Evolutionary conservation across 2,329 filamentous ascomycete genomes (phyloP).

Genomic region (Colletotrichum navitas): DNA sequence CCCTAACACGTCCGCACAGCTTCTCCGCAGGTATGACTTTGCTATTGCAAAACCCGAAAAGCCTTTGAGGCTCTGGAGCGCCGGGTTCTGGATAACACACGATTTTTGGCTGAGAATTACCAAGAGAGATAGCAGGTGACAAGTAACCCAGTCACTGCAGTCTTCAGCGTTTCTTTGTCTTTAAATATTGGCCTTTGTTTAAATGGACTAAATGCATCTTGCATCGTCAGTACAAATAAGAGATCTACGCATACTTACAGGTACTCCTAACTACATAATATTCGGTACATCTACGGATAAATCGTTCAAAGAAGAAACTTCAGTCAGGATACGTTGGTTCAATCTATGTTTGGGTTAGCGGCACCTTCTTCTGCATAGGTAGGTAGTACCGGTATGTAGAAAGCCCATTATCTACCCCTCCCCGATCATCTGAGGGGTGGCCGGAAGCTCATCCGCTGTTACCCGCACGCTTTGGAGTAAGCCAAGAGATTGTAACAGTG

Average conservation of each 20-base stretch:
- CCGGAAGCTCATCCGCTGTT: background rate
- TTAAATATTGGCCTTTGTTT: background rate
- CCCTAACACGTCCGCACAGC: conserved; percentile 20
- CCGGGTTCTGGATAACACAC: conserved; percentile 44
- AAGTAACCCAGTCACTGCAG: fast-evolving
- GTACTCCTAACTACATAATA: background rate
- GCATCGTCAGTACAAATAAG: background rate
- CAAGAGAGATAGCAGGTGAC: background rate
- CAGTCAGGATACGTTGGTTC: background rate
- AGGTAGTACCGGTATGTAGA: background rate
- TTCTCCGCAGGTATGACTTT: conserved; percentile 44
- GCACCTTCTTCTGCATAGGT: background rate
- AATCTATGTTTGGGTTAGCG: too few relatives aligned
- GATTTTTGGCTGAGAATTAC: conserved; percentile 45
- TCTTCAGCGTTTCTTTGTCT: background rate
- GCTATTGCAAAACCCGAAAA: conserved; percentile 41
- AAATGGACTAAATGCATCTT: background rate
- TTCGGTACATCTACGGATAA: background rate
- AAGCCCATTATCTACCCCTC: background rate
- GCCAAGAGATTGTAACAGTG: background rate
- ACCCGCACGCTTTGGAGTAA: background rate
- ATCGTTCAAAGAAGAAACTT: background rate
- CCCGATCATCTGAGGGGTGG: background rate
- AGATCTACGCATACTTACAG: background rate
- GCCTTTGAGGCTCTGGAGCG: conserved; percentile 43